Conservation (phyloP, 164 flowering plant species). For the Nymphaea colorata region DNA sequence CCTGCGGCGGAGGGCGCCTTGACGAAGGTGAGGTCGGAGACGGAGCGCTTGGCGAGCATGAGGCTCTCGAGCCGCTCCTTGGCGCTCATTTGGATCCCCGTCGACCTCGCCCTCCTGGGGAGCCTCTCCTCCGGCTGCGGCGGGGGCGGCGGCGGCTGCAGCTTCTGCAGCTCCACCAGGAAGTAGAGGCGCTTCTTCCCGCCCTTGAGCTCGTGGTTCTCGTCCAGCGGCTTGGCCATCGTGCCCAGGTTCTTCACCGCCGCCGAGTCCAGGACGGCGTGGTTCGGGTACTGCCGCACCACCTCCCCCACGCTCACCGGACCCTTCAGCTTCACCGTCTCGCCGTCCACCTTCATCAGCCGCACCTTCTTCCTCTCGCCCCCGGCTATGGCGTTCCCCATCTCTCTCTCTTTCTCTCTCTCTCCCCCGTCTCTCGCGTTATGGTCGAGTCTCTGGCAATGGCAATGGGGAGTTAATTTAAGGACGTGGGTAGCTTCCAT, state of each 20-base stretch:
- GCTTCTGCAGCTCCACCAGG: slow-evolving; percentile 32
- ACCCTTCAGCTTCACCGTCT: slow-evolving; percentile 31
- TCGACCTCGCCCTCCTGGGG: slow-evolving; percentile 23
- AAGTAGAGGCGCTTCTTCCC: slow-evolving; percentile 27
- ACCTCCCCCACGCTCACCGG: slow-evolving; percentile 29
- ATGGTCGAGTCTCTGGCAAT: slow-evolving; percentile 17
- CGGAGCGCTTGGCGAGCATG: slow-evolving; percentile 29
- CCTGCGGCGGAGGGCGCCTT: slow-evolving; percentile 7
- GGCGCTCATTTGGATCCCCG: slow-evolving; percentile 37
- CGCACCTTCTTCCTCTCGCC: slow-evolving; percentile 31
- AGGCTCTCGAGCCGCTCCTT: slow-evolving; percentile 48
- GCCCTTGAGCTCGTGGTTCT: slow-evolving; percentile 27
- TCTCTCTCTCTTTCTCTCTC: slow-evolving; percentile 2
- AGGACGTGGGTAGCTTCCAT: slow-evolving; percentile 25
- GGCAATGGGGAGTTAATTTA: slow-evolving; percentile 1
- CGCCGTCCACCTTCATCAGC: slow-evolving; percentile 48
- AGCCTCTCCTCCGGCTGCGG: neutral
- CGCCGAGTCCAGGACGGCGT: slow-evolving; percentile 36
- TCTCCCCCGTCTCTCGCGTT: neutral
- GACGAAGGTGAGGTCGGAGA: slow-evolving; percentile 25
- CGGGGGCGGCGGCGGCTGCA: slow-evolving; percentile 13
- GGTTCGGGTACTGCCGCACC: slow-evolving; percentile 31
- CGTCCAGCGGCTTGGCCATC: slow-evolving; percentile 40
- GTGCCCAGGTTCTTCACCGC: slow-evolving; percentile 35
- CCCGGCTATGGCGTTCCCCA: slow-evolving; percentile 42